Conservation (phyloP, 805 yeast genomes). For the Yarrowia yakushimensis region DNA sequence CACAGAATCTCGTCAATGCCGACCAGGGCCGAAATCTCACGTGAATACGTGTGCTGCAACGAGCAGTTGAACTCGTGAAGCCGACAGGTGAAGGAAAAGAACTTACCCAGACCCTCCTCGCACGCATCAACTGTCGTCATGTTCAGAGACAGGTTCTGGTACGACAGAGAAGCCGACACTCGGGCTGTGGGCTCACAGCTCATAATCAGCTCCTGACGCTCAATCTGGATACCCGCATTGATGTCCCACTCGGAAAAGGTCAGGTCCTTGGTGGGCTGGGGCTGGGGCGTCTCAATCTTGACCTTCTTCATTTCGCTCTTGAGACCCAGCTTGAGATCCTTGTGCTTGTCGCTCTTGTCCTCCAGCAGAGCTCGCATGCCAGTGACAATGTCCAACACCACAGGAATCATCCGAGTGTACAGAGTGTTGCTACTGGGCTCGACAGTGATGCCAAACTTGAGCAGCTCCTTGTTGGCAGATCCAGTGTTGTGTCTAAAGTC, state of each 20-base stretch:
- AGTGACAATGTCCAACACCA: slow-evolving; percentile 51
- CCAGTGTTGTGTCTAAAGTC: slow-evolving; percentile 44
- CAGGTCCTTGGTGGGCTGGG: slow-evolving; percentile 25
- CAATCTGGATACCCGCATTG: slow-evolving; percentile 60
- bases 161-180: slow-evolving; percentile 78
- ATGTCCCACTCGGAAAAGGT: slow-evolving; percentile 50
- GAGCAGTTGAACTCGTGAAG: slow-evolving; percentile 62
- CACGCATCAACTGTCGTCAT: slow-evolving; percentile 47
- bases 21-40: slow-evolving; percentile 58
- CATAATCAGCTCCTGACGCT: slow-evolving; percentile 67
- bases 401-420: slow-evolving; percentile 74
- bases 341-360: background rate
- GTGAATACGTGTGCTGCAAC: slow-evolving; percentile 84
- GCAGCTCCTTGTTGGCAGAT: slow-evolving; percentile 25
- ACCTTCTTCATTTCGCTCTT: background rate
- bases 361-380: background rate
- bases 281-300: slow-evolving; percentile 14
- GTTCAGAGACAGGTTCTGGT: slow-evolving; percentile 61
- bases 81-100: slow-evolving; percentile 46
- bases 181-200: slow-evolving; percentile 95
- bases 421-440: slow-evolving; percentile 70
- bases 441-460: slow-evolving; percentile 52
- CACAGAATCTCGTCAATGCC: slow-evolving; percentile 42
- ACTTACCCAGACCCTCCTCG: slow-evolving; percentile 35
- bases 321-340: background rate